A percentile compares a stretch with the other conserved stretches of the same genome.
Evolutionary conservation across 2,329 filamentous ascomycete genomes (phyloP).

Genomic region (Calonectria fujianensis): DNA sequence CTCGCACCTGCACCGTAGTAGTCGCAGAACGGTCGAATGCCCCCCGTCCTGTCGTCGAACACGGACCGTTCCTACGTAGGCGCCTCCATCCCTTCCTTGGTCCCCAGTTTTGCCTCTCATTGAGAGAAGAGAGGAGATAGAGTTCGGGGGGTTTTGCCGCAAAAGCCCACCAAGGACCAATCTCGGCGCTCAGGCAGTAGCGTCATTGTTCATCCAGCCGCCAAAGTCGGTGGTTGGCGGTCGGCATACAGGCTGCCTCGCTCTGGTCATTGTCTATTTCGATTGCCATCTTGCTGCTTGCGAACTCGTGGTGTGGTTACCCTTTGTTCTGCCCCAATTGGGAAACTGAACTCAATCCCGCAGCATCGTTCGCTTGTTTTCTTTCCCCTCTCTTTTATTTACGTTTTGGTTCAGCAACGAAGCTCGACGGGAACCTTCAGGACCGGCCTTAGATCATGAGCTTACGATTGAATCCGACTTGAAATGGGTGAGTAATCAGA

Average conservation of each 20-base stretch:
- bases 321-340: slow-evolving; percentile 25
- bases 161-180: slow-evolving; percentile 32
- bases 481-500: slow-evolving; percentile 61
- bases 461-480: slow-evolving; percentile 55
- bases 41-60: slow-evolving; percentile 27
- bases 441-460: slow-evolving; percentile 57
- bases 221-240: slow-evolving; percentile 20
- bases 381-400: slow-evolving; percentile 31
- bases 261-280: slow-evolving; percentile 12
- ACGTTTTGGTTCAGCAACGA: slow-evolving; percentile 23
- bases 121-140: slow-evolving; percentile 25
- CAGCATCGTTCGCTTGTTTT: slow-evolving; percentile 30
- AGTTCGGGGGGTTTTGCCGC: slow-evolving; percentile 19
- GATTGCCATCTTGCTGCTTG: slow-evolving; percentile 6
- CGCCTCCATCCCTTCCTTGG: slow-evolving; percentile 32
- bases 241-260: slow-evolving; percentile 12
- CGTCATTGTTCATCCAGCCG: slow-evolving; percentile 36
- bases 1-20: slow-evolving; percentile 38
- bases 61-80: slow-evolving; percentile 24
- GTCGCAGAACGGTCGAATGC: slow-evolving; percentile 27
- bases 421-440: slow-evolving; percentile 49
- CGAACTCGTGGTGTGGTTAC: slow-evolving; percentile 23
- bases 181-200: slow-evolving; percentile 41
- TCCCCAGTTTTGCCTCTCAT: slow-evolving; percentile 13
- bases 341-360: slow-evolving; percentile 16